Conservation (phyloP, 768 basidiomycete species). For the Coprinellus aureogranulatus region DNA sequence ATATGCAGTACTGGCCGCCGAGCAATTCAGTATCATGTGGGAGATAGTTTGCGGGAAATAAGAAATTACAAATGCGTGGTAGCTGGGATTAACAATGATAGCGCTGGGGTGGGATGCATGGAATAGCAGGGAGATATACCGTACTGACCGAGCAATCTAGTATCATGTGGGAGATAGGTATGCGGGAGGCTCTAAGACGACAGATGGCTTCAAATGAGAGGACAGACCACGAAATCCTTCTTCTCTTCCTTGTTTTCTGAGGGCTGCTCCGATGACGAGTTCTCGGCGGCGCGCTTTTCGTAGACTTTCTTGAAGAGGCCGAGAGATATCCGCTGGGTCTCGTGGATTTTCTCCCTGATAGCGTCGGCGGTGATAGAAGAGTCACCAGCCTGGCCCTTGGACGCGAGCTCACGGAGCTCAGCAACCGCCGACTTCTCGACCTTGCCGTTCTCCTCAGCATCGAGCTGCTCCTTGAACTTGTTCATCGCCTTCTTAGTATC, state of each 20-base stretch:
- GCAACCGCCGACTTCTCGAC: conserved; percentile 80
- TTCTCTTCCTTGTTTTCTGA: conserved; percentile 69
- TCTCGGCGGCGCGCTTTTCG: conserved; percentile 85
- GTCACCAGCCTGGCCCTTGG: conserved; percentile 88
- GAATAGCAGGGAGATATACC: conserved; percentile 17
- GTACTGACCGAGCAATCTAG: conserved; percentile 20
- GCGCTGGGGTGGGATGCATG: conserved; percentile 19
- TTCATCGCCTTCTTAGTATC: conserved; percentile 98
- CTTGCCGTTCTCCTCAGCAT: conserved; percentile 89
- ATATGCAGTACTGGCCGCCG: conserved; percentile 14
- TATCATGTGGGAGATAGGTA: conserved; percentile 19
- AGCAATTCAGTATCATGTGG: conserved; percentile 24
- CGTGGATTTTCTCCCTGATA: conserved; percentile 90
- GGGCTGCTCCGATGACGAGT: conserved; percentile 42
- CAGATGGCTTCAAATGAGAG: conserved; percentile 10
- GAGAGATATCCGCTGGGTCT: conserved; percentile 92
- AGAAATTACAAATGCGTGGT: conserved; percentile 11
- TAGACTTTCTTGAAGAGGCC: conserved; percentile 98
- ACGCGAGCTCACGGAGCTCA: conserved; percentile 86
- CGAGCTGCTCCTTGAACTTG: conserved; percentile 98
- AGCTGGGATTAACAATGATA: conserved; percentile 9
- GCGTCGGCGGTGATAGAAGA: conserved; percentile 75
- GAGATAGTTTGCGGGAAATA: conserved; percentile 12
- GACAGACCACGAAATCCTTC: conserved; percentile 58
- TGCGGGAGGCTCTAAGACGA: conserved; percentile 9